A percentile compares a stretch with the other conserved stretches of the same genome.
Conservation (phyloP, 805 yeast genomes). For the Priceomyces castillae region DNA sequence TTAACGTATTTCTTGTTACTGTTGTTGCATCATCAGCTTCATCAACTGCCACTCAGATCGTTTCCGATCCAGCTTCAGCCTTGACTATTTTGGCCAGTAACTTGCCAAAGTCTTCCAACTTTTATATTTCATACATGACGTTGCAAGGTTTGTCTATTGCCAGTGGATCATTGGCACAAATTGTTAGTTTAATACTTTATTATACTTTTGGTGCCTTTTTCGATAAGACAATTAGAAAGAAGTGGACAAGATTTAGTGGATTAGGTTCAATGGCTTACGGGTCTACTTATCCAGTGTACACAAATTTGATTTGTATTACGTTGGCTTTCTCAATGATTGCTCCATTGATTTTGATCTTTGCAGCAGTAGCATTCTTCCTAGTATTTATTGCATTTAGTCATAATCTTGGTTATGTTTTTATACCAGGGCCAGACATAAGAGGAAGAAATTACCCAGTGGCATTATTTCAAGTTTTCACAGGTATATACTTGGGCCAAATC, state of each 20-base stretch:
- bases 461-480: slow-evolving; percentile 81
- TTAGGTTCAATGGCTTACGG: slow-evolving; percentile 66
- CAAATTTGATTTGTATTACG: slow-evolving; percentile 66
- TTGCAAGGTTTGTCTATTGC: slow-evolving; percentile 67
- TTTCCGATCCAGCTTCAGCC: slow-evolving; percentile 56
- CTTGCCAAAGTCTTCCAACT: slow-evolving; percentile 72
- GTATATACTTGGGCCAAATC: slow-evolving; percentile 82
- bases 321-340: slow-evolving; percentile 71
- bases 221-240: slow-evolving; percentile 67
- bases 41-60: slow-evolving; percentile 60
- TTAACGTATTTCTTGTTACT: slow-evolving; percentile 69
- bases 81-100: slow-evolving; percentile 61
- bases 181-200: slow-evolving; percentile 55
- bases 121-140: slow-evolving; percentile 63
- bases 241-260: slow-evolving; percentile 55
- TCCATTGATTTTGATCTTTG: slow-evolving; percentile 77
- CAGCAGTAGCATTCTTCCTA: slow-evolving; percentile 65
- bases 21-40: slow-evolving; percentile 72
- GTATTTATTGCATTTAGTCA: slow-evolving; percentile 76
- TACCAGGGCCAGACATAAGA: slow-evolving; percentile 67
- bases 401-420: slow-evolving; percentile 68
- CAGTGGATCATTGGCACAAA: slow-evolving; percentile 63
- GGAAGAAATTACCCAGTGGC: slow-evolving; percentile 90
- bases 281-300: slow-evolving; percentile 71
- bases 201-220: slow-evolving; percentile 55